Base-by-base conservation (phyloP, 1,139 yeast species). In the Hansenula sp. region DNA sequence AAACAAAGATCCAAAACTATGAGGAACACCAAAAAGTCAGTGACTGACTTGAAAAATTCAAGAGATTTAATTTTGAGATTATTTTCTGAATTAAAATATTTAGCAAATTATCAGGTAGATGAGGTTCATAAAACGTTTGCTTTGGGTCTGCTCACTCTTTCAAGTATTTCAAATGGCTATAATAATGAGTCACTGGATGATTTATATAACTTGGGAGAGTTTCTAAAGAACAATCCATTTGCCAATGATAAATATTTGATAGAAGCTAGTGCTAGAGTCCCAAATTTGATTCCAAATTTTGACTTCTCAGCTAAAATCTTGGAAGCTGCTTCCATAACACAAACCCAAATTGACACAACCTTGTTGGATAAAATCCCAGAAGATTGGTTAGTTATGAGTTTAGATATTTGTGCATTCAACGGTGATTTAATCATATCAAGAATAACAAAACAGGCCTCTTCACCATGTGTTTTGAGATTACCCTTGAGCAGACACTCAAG, bases 331-430 rank as follows among this genome's bases (percentile, higher is more conserved):
- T 17, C 41, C 48, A 13, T 56, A 54, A 10, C 31, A 15, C 27
- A 36, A 19, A 12, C 27, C 7, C 11, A 5, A 2, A 28, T 36
- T 5, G 27, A 36, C 13, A 5, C 21, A 34, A 19, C 28, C 35
- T 28, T 47, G 17, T 46, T 42, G 32, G 51, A 36, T 41, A 50
- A 35, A 31, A 44, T 65, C 43, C 88, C 90, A 0, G 53, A 61
- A 0, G 60, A 65, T 28, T 87, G 93, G 87, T 62, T 74, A 13
- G 74, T 82, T 0, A 65, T 88, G 1, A 71, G 85, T 0, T 61
- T 90, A 24, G 91, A 84, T 55, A 60, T 80, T n/a, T 80, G 89
- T 49, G 62, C 76, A 0, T 58, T 70, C 9, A 72, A 81, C 7
- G 85, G 81, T 0, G 83, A 78, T 55, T 65, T 89, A 38, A 53